Evolutionary conservation across 768 basidiomycete genomes (phyloP), one percentile per base, ranked within the genome.

Genomic region (Amanita thiersii): DNA sequence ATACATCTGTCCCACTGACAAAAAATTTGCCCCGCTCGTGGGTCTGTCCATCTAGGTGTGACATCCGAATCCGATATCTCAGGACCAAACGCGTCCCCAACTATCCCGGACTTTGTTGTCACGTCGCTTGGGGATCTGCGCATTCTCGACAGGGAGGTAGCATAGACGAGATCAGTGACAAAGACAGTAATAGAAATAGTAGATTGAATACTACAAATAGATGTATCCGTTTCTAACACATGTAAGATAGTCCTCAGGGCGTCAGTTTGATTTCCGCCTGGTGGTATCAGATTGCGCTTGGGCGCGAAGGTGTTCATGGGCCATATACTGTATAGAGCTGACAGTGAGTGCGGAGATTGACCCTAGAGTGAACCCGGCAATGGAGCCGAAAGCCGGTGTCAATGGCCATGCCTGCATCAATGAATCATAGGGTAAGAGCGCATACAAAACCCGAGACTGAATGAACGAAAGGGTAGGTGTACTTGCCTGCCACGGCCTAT

Each of bases 401-500:
- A 91, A 65, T 9, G 89, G 90, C 82, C 86, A 93, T 18, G 81
- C 77, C 86, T 91, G 44, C 7, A 25, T 4, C 38, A 18, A 50
- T 46, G 36, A 25, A 39, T 39, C 28, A 40, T 46, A n/a, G 47
- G 44, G 30, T n/a, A 18, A 34, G 23, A 35, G n/a, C n/a, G n/a
- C n/a, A 12, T 29, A 47, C 20, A 15, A 23, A n/a, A n/a, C n/a
- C n/a, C n/a, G n/a, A n/a, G n/a, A n/a, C n/a, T n/a, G n/a, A 34
- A 28, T 32, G 24, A 38, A 9, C 39, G 11, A 39, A 28, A 44
- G 20, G 26, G 8, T n/a, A n/a, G 21, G 36, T 23, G 29, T 25
- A 63, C 76, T 43, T 40, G 87, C 91, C 83, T 97, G 94, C 93
- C 93, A 97, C 5, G 93, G 89, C 26, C 90, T 74, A 55, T 92